Evolutionary conservation across 192 early-diverging fungal genomes (phyloP), one percentile per base, ranked within the genome.

Genomic region (Backusella morwellensis): DNA sequence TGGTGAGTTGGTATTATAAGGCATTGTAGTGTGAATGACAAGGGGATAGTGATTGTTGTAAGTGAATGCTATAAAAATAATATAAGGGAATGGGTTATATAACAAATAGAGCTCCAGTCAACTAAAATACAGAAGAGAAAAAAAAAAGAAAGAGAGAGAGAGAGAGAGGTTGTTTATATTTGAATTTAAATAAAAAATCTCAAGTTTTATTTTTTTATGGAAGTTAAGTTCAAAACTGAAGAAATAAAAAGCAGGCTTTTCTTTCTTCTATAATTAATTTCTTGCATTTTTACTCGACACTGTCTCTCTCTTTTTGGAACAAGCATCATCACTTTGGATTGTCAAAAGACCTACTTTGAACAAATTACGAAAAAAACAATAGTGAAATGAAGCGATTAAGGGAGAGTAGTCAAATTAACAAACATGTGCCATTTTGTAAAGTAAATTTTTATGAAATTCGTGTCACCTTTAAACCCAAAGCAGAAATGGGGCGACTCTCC

Each of bases 371-470:
- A 63, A 29, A 59, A 63, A 63, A 63, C 21, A 63, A 29, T 21
- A 26, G 1, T 63, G 8, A 3, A 63, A 26, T 29, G 26, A 63
- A 29, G 56, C 12, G 56, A 63, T 63, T 63, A 63, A 32, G 26
- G 56, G 56, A 63, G 23, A 40, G 38, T 7, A 40, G 56, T 63
- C 56, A 63, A 63, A 63, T 29, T 63, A 63, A 8, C 11, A 63
- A 63, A 63, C 56, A 63, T 63, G 56, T 63, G 56, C 21, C 23
- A 29, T 63, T 63, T 63, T 63, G 56, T 63, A 63, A 63, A 63
- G 56, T 63, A 63, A 63, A 63, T 63, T 63, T 63, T 12, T 29
- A 63, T 63, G 8, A 9, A 63, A 29, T 63, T 63, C 23, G 56
- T 63, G 56, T 63, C 56, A 63, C 56, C 56, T 63, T 12, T 9